These are phyloP conservation scores for Debaryomyces castellii DNA, from an alignment of 805 yeast species.

Conservation along the genomic window DNA sequence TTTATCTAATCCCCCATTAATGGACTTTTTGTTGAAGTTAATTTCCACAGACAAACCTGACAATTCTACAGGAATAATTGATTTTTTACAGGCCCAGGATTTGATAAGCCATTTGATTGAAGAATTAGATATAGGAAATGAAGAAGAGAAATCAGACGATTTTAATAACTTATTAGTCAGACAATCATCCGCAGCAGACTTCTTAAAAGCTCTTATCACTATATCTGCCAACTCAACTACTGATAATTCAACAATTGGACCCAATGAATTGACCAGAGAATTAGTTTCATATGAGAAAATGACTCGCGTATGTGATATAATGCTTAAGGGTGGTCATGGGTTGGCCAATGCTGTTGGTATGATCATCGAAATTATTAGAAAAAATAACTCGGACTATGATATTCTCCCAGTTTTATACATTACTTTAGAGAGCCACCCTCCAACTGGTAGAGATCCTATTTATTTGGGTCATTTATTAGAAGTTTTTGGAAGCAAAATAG, in stretches of 20 bases:
- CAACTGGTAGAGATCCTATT: slow-evolving; percentile 48
- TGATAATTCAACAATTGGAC: slow-evolving; percentile 46
- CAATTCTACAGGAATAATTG: slow-evolving; percentile 46
- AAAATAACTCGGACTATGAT: slow-evolving; percentile 47
- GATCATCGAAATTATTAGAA: slow-evolving; percentile 44
- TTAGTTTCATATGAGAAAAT: slow-evolving; percentile 39
- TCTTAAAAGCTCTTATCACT: slow-evolving; percentile 45
- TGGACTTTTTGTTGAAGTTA: slow-evolving; percentile 44
- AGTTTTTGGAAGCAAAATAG: slow-evolving; percentile 39
- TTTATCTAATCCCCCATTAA: slow-evolving; percentile 45
- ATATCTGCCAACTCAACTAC: slow-evolving; percentile 47
- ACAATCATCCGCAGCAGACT: slow-evolving; percentile 46
- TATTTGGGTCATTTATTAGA: slow-evolving; percentile 43
- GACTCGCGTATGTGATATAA: slow-evolving; percentile 34
- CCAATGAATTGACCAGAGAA: slow-evolving; percentile 46
- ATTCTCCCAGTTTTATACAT: slow-evolving; percentile 44
- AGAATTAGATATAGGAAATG: slow-evolving; percentile 26
- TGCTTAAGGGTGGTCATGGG: slow-evolving; percentile 47
- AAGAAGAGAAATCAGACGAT: slow-evolving; percentile 10
- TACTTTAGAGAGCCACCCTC: slow-evolving; percentile 46
- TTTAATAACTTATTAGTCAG: slow-evolving; percentile 22
- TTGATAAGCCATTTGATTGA: slow-evolving; percentile 35
- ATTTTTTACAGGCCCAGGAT: slow-evolving; percentile 40
- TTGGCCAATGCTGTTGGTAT: slow-evolving; percentile 51
- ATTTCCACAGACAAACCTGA: slow-evolving; percentile 49